A percentile compares a stretch with the other conserved stretches of the same genome.
phyloP scores from a whole-genome alignment of 139 green algal genomes.

The Closterium sp. region DNA sequence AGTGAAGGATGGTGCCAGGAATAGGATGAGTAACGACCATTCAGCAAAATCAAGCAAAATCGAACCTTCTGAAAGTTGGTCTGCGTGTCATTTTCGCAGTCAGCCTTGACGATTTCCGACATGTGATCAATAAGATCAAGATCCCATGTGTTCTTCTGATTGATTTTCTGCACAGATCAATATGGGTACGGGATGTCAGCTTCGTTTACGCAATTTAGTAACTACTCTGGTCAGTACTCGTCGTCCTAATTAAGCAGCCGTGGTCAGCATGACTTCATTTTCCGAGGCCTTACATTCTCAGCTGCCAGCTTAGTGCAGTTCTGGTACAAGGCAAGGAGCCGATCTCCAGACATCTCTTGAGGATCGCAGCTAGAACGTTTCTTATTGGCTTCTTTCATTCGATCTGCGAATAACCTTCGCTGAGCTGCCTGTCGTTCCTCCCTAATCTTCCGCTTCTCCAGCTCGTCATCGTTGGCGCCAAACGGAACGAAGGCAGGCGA shows the following conservation, averaged over 20 bases:
- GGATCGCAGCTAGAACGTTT: background rate
- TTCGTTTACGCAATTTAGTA: background rate
- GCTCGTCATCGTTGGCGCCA: constrained; percentile 40
- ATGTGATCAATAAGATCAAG: constrained; percentile 86
- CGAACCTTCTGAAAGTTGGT: constrained; percentile 85
- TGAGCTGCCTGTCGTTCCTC: constrained; percentile 1
- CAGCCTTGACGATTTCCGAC: constrained; percentile 66
- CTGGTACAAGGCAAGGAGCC: constrained; percentile 59
- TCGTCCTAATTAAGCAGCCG: background rate
- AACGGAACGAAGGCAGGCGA: constrained; percentile 21
- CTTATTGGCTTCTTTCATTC: constrained; percentile 9
- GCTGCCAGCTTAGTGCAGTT: constrained; percentile 82
- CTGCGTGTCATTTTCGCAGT: constrained; percentile 50
- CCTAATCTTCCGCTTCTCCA: constrained; percentile 6
- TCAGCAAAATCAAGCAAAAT: background rate
- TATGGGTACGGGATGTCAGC: background rate
- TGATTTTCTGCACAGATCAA: constrained; percentile 52
- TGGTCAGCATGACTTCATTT: constrained; percentile 45
- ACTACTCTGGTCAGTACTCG: no score
- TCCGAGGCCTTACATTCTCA: constrained; percentile 57
- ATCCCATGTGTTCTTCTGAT: constrained; percentile 76
- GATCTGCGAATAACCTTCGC: constrained; percentile 11
- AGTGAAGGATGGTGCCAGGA: no score
- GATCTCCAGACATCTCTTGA: constrained; percentile 16
- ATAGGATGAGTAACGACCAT: background rate